Evolutionary conservation across 805 yeast genomes (phyloP).

Genomic region (Myxozyma nipponensis): DNA sequence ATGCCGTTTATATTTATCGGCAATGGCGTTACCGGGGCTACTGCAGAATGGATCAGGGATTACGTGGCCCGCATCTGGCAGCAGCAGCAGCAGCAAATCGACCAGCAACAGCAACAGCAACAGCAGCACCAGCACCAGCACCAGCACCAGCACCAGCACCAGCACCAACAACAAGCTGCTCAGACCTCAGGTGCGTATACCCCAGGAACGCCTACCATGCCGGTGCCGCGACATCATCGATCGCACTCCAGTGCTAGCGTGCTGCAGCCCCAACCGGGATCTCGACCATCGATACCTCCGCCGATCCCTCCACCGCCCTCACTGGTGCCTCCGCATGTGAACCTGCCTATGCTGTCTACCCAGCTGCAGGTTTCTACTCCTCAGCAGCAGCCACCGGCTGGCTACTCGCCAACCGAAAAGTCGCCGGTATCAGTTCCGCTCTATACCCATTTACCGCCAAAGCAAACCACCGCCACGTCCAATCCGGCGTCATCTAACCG

Average conservation of each 20-base stretch:
- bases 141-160: slow-evolving; percentile 8
- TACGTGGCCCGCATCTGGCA: slow-evolving; percentile 26
- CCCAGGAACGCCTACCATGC: background rate
- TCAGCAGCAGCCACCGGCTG: background rate
- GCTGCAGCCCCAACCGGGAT: background rate
- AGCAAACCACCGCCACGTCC: too few relatives aligned
- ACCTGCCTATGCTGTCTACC: slow-evolving; percentile 15
- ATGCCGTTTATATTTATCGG: slow-evolving; percentile 56
- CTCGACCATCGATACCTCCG: background rate
- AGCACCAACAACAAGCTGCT: slow-evolving; percentile 5
- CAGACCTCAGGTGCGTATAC: background rate
- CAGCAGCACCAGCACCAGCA: slow-evolving; percentile 1
- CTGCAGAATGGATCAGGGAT: slow-evolving; percentile 27
- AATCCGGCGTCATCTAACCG: too few relatives aligned
- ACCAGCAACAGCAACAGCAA: background rate
- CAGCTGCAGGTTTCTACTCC: slow-evolving; percentile 14
- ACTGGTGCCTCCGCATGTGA: slow-evolving; percentile 3
- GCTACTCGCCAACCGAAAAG: slow-evolving; percentile 7
- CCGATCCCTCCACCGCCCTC: slow-evolving; percentile 5
- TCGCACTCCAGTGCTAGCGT: slow-evolving; percentile 12
- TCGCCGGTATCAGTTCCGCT: background rate
- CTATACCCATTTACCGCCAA: slow-evolving; percentile 1
- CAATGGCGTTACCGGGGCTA: slow-evolving; percentile 23
- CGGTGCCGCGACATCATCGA: slow-evolving; percentile 5
- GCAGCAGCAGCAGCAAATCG: slow-evolving; percentile 23